phyloP scores from a whole-genome alignment of 768 basidiomycete species.

The Crassisporium funariophilum region DNA sequence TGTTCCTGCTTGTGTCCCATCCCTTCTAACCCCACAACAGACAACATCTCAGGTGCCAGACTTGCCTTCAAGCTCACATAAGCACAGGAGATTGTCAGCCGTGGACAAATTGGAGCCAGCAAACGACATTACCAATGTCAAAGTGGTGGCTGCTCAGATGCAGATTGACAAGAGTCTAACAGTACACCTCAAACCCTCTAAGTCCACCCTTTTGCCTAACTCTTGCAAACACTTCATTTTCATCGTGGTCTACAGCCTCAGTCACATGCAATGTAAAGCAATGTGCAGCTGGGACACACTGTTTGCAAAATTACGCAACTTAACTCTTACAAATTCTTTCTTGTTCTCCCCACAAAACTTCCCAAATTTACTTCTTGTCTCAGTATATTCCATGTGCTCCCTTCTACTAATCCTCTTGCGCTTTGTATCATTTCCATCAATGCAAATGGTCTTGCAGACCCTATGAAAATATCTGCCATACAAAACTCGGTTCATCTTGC shows the following conservation, averaged over 20 bases:
- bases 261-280: neutral
- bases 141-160: too few relatives aligned
- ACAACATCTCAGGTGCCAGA: neutral
- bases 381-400: neutral
- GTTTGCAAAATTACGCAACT: neutral
- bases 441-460: slow-evolving; percentile 7
- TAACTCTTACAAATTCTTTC: neutral
- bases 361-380: neutral
- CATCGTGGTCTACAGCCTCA: neutral
- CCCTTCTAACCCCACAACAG: neutral
- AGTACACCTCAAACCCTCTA: neutral
- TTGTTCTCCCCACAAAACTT: neutral
- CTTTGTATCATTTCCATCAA: slow-evolving; percentile 2
- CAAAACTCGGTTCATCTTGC: slow-evolving; percentile 5
- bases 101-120: too few relatives aligned
- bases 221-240: neutral
- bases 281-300: neutral
- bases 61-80: neutral
- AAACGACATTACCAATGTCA: too few relatives aligned
- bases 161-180: too few relatives aligned
- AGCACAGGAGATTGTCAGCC: too few relatives aligned
- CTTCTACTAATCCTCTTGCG: neutral
- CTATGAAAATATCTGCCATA: slow-evolving; percentile 5
- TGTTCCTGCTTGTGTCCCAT: neutral
- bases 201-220: too few relatives aligned